phyloP scores from a whole-genome alignment of 768 basidiomycete species.

The Lactarius pseudohatsudake region DNA sequence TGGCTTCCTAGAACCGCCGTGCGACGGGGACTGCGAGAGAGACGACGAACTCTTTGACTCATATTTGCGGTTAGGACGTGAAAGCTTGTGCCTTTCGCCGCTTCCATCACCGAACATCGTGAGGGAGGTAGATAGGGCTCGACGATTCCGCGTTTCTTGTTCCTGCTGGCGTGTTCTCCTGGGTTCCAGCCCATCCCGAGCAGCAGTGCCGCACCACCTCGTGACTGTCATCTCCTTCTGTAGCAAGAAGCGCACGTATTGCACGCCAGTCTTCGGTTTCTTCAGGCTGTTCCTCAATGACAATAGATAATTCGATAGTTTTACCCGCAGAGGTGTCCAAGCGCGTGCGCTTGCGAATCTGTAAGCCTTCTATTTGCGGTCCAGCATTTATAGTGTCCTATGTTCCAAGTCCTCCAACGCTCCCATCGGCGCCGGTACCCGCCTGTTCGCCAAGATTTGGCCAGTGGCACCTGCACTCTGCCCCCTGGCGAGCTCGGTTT shows the following conservation, averaged over 20 bases:
- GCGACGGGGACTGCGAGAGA: slow-evolving; percentile 12
- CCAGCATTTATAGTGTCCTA: slow-evolving; percentile 60
- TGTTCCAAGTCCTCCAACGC: slow-evolving; percentile 74
- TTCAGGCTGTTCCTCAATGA: slow-evolving; percentile 38
- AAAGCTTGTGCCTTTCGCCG: slow-evolving; percentile 44
- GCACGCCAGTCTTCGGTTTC: slow-evolving; percentile 80
- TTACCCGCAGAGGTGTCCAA: slow-evolving; percentile 31
- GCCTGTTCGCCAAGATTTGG: slow-evolving; percentile 50
- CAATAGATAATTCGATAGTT: slow-evolving; percentile 32
- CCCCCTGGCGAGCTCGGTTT: slow-evolving; percentile 70
- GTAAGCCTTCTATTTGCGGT: slow-evolving; percentile 66
- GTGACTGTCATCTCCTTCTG: slow-evolving; percentile 41
- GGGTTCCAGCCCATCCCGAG: slow-evolving; percentile 95
- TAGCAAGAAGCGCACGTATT: slow-evolving; percentile 72
- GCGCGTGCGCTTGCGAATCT: slow-evolving; percentile 42
- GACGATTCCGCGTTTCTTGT: slow-evolving; percentile 53
- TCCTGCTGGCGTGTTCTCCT: slow-evolving; percentile 62
- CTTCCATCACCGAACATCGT: slow-evolving; percentile 71
- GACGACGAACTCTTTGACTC: slow-evolving; percentile 36
- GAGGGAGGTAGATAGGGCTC: slow-evolving; percentile 81
- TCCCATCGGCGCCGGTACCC: slow-evolving; percentile 62
- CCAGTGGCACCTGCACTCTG: slow-evolving; percentile 48
- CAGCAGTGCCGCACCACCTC: slow-evolving; percentile 76
- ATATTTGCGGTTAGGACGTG: slow-evolving; percentile 55
- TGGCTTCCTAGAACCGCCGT: slow-evolving; percentile 15